Conservation (phyloP, 345 rosid species). For the Linum tenue region DNA sequence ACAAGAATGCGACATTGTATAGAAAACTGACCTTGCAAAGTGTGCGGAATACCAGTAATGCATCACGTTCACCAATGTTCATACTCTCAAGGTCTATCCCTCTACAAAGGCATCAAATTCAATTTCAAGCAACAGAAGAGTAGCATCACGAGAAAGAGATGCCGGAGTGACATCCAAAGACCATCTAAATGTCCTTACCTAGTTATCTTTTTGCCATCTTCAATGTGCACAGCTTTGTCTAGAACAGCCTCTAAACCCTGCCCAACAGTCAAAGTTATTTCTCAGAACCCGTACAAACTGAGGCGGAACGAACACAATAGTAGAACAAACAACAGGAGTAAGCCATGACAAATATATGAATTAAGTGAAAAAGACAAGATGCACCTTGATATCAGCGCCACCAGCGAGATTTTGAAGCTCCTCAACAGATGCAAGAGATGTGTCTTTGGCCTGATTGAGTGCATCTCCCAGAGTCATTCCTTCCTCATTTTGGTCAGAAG, state of each 20-base stretch:
- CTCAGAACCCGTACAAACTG: slow-evolving; percentile 8
- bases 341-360: background rate
- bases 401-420: slow-evolving; percentile 94
- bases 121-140: slow-evolving; percentile 11
- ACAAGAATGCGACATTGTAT: background rate
- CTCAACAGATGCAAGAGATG: slow-evolving; percentile 83
- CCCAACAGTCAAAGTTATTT: slow-evolving; percentile 8
- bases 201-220: slow-evolving; percentile 87
- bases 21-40: slow-evolving; percentile 82
- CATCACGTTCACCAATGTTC: slow-evolving; percentile 92
- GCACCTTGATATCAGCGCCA: slow-evolving; percentile 96
- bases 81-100: slow-evolving; percentile 94
- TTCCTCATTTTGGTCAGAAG: slow-evolving; percentile 48
- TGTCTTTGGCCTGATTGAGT: slow-evolving; percentile 61
- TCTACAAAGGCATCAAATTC: slow-evolving; percentile 24
- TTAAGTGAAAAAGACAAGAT: slow-evolving; percentile 1
- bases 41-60: slow-evolving; percentile 87
- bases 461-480: slow-evolving; percentile 76
- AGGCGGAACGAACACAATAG: background rate
- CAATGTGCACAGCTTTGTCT: slow-evolving; percentile 90
- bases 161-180: background rate
- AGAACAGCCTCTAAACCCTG: slow-evolving; percentile 98
- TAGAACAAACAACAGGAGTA: background rate
- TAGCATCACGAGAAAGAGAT: slow-evolving; percentile 11
- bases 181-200: slow-evolving; percentile 39